Conservation (phyloP, 306 rosid genomes). For the Acacia melanoxylon region DNA sequence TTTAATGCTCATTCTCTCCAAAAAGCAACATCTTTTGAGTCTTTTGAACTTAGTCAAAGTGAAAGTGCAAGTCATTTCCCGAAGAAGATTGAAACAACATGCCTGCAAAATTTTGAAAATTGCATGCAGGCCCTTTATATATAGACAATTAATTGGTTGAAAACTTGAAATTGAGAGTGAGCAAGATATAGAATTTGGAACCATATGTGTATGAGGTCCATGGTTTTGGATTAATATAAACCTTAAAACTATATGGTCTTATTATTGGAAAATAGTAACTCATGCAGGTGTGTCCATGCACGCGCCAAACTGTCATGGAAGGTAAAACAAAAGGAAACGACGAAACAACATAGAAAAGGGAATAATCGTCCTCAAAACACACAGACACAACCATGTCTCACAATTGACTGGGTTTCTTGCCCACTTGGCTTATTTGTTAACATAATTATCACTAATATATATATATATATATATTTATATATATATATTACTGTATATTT, state of each 20-base stretch:
- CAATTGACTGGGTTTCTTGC: conserved; percentile 17
- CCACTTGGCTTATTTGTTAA: conserved; percentile 27
- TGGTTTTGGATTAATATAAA: conserved; percentile 20
- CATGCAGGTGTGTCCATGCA: conserved; percentile 58
- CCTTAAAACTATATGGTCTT: conserved; percentile 13
- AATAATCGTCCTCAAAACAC: conserved; percentile 57
- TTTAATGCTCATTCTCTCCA: conserved; percentile 43
- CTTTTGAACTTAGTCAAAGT: conserved; percentile 41
- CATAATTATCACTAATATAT: no score
- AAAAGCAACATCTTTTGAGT: conserved; percentile 33
- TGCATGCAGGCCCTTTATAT: neutral
- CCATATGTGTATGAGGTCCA: neutral
- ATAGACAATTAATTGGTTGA: neutral
- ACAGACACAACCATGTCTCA: conserved; percentile 31
- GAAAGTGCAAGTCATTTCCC: conserved; percentile 44
- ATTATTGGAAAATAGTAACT: conserved; percentile 15
- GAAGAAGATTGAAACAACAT: conserved; percentile 33
- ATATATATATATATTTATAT: neutral
- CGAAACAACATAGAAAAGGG: conserved; percentile 56
- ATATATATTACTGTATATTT: neutral
- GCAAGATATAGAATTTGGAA: neutral
- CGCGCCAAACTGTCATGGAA: conserved; percentile 45
- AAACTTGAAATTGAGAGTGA: conserved; percentile 13
- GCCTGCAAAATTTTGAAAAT: conserved; percentile 10
- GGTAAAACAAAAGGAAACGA: conserved; percentile 61